A percentile compares a stretch with the other conserved stretches of the same genome.
Evolutionary conservation across 306 rosid genomes (phyloP).

Genomic region (Prunus salicina): DNA sequence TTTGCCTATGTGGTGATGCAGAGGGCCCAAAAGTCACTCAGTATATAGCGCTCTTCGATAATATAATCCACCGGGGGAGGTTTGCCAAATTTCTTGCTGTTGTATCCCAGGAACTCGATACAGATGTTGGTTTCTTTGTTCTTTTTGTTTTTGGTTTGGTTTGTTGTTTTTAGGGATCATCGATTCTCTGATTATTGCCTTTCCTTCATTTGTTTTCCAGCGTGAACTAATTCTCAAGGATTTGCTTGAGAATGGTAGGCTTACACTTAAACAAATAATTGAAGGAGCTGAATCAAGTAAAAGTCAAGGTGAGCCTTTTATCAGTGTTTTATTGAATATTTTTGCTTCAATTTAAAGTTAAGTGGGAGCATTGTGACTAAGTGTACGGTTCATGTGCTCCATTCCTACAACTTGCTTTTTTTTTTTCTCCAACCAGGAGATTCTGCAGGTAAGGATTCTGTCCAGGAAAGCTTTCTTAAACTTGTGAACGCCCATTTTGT

Average conservation of each 20-base stretch:
- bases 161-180: conserved; percentile 8
- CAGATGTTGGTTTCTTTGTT: conserved; percentile 44
- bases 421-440: conserved; percentile 28
- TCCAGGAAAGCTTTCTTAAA: conserved; percentile 51
- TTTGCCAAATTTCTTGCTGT: conserved; percentile 74
- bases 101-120: conserved; percentile 48
- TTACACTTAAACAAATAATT: conserved; percentile 58
- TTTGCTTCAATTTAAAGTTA: neutral
- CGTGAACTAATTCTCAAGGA: conserved; percentile 68
- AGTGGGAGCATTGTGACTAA: neutral
- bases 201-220: conserved; percentile 35
- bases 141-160: conserved; percentile 7
- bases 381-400: neutral
- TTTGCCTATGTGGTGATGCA: conserved; percentile 33
- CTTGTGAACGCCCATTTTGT: conserved; percentile 56
- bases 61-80: conserved; percentile 73
- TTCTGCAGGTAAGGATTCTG: conserved; percentile 40
- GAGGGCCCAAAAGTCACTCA: conserved; percentile 39
- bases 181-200: conserved; percentile 15
- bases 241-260: conserved; percentile 85
- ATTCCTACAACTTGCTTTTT: neutral
- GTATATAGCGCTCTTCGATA: conserved; percentile 63
- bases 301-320: conserved; percentile 49
- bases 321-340: neutral
- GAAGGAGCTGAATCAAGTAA: conserved; percentile 56